phyloP scores from a whole-genome alignment of 2,329 filamentous ascomycete genomes.

The Fusarium sp. region DNA sequence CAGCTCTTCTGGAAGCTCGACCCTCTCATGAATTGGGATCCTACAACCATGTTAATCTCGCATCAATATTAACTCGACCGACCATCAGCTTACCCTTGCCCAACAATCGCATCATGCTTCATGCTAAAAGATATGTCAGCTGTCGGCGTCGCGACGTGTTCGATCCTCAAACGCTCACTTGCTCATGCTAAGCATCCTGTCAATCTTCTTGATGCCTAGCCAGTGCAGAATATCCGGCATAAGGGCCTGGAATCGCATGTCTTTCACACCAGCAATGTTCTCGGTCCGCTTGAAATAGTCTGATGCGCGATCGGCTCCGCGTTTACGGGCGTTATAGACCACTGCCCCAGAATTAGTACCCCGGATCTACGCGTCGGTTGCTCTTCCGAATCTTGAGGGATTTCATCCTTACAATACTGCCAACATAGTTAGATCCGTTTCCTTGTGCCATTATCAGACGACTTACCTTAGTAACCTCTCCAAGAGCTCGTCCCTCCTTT shows the following conservation, averaged over 20 bases:
- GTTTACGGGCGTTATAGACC: constrained; percentile 83
- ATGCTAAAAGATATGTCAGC: constrained; percentile 66
- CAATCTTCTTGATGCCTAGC: constrained; percentile 98
- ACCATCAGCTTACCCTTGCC: constrained; percentile 70
- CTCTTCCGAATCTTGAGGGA: background rate
- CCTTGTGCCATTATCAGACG: background rate
- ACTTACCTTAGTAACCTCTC: constrained; percentile 93
- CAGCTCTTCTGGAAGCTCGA: constrained; percentile 92
- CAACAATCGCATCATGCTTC: constrained; percentile 91
- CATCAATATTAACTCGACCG: constrained; percentile 2
- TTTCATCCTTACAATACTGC: constrained; percentile 38
- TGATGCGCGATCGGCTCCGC: constrained; percentile 81
- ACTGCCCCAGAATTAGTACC: constrained; percentile 51
- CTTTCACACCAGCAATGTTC: constrained; percentile 96
- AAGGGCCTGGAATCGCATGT: constrained; percentile 96
- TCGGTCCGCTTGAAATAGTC: constrained; percentile 98
- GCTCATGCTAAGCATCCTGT: constrained; percentile 98
- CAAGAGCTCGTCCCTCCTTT: constrained; percentile 93
- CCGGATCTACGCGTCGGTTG: constrained; percentile 14
- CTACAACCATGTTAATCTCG: constrained; percentile 50
- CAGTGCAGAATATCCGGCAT: constrained; percentile 99
- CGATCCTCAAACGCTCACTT: constrained; percentile 69
- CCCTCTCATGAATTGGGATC: constrained; percentile 87
- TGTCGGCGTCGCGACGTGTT: constrained; percentile 20
- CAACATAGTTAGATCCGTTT: constrained; percentile 28